A percentile compares a stretch with the other conserved stretches of the same genome.
These are phyloP conservation scores for Globisporangium paddicum DNA, from an alignment of 352 stramenopile species.

Conservation along the genomic window DNA sequence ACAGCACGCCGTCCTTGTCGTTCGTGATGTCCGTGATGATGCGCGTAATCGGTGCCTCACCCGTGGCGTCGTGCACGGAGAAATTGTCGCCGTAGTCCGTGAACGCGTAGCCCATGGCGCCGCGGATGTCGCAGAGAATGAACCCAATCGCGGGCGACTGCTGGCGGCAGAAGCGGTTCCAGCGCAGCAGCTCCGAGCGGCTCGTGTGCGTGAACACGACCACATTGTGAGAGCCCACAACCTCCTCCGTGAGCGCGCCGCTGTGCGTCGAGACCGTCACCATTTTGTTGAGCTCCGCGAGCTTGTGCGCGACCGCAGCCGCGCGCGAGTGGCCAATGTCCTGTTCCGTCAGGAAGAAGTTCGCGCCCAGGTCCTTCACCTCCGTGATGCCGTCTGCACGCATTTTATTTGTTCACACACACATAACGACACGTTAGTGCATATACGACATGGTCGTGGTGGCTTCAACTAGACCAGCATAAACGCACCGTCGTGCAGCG, in stretches of 20 bases:
- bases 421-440: background rate
- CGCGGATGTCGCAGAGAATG: conserved; percentile 75
- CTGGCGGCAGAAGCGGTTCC: conserved; percentile 86
- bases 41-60: conserved; percentile 77
- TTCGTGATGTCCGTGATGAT: conserved; percentile 88
- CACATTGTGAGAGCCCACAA: conserved; percentile 74
- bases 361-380: conserved; percentile 88
- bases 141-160: conserved; percentile 78
- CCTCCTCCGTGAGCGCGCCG: conserved; percentile 54
- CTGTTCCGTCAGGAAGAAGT: conserved; percentile 90
- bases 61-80: conserved; percentile 72
- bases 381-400: conserved; percentile 54
- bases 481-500: conserved; percentile 66
- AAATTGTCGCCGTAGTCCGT: conserved; percentile 81
- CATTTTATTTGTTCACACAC: background rate
- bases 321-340: conserved; percentile 72
- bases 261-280: conserved; percentile 75
- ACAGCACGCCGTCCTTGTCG: conserved; percentile 70
- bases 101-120: conserved; percentile 73
- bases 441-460: background rate
- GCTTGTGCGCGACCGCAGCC: conserved; percentile 59
- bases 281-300: conserved; percentile 92
- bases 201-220: conserved; percentile 85
- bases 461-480: background rate
- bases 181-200: conserved; percentile 76